phyloP scores from a whole-genome alignment of 116 monocot species.

The Trichopus zeylanicus region DNA sequence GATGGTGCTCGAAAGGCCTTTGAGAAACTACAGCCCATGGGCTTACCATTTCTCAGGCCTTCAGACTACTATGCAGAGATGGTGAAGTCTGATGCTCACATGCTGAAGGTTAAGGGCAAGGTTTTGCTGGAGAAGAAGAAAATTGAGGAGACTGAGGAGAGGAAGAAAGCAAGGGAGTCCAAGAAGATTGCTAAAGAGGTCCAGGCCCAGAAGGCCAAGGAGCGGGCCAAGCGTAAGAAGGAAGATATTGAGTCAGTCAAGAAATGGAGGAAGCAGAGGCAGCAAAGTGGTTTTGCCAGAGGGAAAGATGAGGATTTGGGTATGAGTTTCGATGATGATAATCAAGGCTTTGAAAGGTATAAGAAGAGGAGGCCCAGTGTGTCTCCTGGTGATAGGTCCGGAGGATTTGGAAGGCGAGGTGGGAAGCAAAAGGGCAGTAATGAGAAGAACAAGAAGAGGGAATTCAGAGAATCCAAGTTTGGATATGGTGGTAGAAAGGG shows the following conservation, averaged over 20 bases:
- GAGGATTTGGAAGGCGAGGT: conserved; percentile 29
- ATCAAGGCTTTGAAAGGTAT: conserved; percentile 20
- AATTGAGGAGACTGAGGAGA: conserved; percentile 83
- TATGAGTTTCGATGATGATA: conserved; percentile 33
- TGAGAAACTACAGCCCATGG: conserved; percentile 47
- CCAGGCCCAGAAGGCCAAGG: conserved; percentile 68
- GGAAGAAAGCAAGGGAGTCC: conserved; percentile 80
- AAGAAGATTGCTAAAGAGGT: conserved; percentile 85
- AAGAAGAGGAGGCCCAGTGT: conserved; percentile 55
- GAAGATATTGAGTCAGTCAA: conserved; percentile 77
- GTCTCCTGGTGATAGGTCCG: conserved; percentile 65
- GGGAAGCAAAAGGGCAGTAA: conserved; percentile 5
- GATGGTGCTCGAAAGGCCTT: conserved; percentile 61
- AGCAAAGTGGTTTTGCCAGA: conserved; percentile 53
- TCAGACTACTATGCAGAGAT: conserved; percentile 89
- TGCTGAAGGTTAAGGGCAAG: conserved; percentile 80
- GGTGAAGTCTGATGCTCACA: conserved; percentile 82
- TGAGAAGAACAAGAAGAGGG: conserved; percentile 47
- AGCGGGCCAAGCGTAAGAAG: conserved; percentile 74
- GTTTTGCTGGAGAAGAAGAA: conserved; percentile 64
- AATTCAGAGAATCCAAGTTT: conserved; percentile 50
- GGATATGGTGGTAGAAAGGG: conserved; percentile 82
- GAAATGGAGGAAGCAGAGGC: conserved; percentile 96
- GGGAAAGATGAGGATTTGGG: conserved; percentile 41
- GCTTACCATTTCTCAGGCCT: conserved; percentile 69